phyloP scores from a whole-genome alignment of 192 early-diverging fungal species.

The Coemansia sp. region DNA sequence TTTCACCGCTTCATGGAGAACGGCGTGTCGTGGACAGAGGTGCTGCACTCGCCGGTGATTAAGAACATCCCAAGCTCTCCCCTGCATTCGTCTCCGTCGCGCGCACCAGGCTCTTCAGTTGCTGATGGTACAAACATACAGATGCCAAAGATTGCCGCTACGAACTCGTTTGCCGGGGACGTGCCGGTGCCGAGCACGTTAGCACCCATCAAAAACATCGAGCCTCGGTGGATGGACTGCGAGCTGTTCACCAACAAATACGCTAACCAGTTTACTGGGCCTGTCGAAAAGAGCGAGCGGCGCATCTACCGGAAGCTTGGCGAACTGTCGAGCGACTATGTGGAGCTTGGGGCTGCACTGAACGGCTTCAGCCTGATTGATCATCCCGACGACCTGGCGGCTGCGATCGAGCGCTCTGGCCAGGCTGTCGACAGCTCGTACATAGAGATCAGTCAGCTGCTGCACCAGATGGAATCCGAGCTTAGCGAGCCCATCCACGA shows the following conservation, averaged over 20 bases:
- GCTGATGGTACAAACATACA: conserved; percentile 40
- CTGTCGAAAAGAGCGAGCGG: conserved; percentile 71
- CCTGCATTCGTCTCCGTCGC: conserved; percentile 59
- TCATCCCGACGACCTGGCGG: conserved; percentile 61
- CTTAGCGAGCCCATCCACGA: conserved; percentile 85
- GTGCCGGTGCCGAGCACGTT: conserved; percentile 60
- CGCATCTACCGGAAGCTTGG: conserved; percentile 69
- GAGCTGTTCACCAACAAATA: conserved; percentile 92
- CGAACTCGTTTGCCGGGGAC: conserved; percentile 37
- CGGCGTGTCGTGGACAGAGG: conserved; percentile 72
- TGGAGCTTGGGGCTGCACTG: conserved; percentile 88
- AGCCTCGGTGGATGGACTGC: conserved; percentile 84
- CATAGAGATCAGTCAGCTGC: conserved; percentile 70
- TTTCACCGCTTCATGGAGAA: conserved; percentile 91
- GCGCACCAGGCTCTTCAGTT: conserved; percentile 41
- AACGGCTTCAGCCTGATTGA: conserved; percentile 96
- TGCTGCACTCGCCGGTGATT: conserved; percentile 69
- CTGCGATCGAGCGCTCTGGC: conserved; percentile 89
- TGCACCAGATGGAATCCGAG: conserved; percentile 69
- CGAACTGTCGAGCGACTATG: conserved; percentile 76
- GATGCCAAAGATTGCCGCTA: conserved; percentile 50
- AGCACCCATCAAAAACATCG: conserved; percentile 64
- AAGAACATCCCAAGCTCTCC: conserved; percentile 71
- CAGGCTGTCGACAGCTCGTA: conserved; percentile 87
- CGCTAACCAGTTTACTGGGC: conserved; percentile 73